phyloP scores from a whole-genome alignment of 2,329 filamentous ascomycete species.

The Alternaria postmessia region DNA sequence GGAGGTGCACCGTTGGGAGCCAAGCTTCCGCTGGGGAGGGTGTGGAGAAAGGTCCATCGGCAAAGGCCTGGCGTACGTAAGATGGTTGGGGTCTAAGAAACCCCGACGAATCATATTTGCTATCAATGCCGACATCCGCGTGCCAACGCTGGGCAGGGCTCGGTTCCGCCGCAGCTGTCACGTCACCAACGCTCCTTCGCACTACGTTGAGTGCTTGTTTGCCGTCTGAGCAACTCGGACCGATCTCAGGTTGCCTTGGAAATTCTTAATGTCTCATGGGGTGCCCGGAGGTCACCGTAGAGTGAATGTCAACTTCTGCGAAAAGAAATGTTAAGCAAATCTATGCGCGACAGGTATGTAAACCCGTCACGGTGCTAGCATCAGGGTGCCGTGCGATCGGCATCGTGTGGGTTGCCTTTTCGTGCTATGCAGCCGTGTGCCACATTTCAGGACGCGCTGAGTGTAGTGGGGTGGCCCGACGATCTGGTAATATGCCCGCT shows the following conservation, averaged over 20 bases:
- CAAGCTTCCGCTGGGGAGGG: conserved; percentile 36
- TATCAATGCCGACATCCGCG: conserved; percentile 34
- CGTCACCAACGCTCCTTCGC: conserved; percentile 6
- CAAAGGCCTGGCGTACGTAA: conserved; percentile 42
- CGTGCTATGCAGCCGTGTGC: neutral
- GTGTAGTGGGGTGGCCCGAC: neutral
- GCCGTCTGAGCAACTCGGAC: neutral
- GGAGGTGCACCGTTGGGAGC: conserved; percentile 18
- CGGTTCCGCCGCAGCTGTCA: conserved; percentile 31
- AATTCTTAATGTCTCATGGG: neutral
- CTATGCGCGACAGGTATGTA: neutral
- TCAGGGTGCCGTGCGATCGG: neutral
- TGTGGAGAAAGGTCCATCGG: conserved; percentile 24
- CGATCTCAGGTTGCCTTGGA: neutral
- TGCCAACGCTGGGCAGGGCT: conserved; percentile 36
- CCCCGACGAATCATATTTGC: conserved; percentile 29
- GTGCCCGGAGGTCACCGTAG: conserved; percentile 17
- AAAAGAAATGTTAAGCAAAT: neutral
- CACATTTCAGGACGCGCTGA: neutral
- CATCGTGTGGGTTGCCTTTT: neutral
- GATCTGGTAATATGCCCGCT: neutral
- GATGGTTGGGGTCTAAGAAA: conserved; percentile 1
- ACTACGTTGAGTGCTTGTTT: conserved; percentile 6
- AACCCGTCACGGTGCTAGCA: neutral
- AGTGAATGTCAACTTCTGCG: neutral